A percentile compares a stretch with the other conserved stretches of the same genome.
Conservation (phyloP, 2,329 filamentous ascomycete species). For the Nothophaeocryptopus gaeumannii region DNA sequence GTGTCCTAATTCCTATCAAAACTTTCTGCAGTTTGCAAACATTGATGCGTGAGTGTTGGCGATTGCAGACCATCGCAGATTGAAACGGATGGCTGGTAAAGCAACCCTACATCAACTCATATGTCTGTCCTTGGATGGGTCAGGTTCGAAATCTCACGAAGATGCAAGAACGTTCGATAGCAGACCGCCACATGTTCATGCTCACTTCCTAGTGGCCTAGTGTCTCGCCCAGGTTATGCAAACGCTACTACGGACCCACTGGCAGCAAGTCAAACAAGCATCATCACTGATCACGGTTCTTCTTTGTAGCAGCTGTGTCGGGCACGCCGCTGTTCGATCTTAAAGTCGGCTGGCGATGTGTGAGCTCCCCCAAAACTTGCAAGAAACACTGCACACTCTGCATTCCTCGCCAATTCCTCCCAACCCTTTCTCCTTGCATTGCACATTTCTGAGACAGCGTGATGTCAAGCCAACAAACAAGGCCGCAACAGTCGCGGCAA, state of each 20-base stretch:
- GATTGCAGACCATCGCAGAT: too few relatives aligned
- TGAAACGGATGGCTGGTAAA: too few relatives aligned
- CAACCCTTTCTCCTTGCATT: neutral
- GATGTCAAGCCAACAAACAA: constrained; percentile 11
- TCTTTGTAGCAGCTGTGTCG: constrained; percentile 5
- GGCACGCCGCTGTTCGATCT: constrained; percentile 7
- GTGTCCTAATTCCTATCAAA: too few relatives aligned
- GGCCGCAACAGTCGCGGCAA: constrained; percentile 10
- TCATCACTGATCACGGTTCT: constrained; percentile 10
- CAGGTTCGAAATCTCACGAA: too few relatives aligned
- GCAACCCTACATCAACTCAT: too few relatives aligned
- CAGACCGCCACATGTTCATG: too few relatives aligned
- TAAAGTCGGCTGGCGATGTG: neutral
- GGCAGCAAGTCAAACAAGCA: constrained; percentile 9
- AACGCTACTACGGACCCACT: constrained; percentile 2
- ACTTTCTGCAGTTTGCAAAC: too few relatives aligned
- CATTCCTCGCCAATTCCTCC: constrained; percentile 6
- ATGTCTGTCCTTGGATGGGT: too few relatives aligned
- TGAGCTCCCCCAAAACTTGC: neutral
- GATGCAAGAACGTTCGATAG: too few relatives aligned
- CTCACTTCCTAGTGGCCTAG: too few relatives aligned
- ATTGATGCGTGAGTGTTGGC: too few relatives aligned
- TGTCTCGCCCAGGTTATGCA: constrained; percentile 8
- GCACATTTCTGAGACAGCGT: constrained; percentile 10
- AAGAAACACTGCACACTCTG: neutral